Evolutionary conservation across 768 basidiomycete genomes (phyloP).

Genomic region (Phlebiopsis gigantea): DNA sequence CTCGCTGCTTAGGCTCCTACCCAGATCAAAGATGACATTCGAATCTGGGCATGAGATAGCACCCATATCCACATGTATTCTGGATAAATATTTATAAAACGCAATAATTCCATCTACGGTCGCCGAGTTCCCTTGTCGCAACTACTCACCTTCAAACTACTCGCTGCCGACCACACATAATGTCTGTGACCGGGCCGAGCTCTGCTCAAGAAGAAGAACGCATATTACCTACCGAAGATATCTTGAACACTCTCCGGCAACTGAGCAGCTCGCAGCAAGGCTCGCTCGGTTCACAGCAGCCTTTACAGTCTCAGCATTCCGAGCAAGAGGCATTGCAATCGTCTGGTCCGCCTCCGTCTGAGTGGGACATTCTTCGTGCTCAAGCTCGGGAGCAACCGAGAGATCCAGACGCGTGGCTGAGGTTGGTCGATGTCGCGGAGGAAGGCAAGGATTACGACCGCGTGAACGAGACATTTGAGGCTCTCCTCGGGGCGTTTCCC

Average conservation of each 20-base stretch:
- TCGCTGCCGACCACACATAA: background rate
- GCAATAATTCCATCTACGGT: no score
- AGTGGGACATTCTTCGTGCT: slow-evolving; percentile 60
- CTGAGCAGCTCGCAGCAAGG: slow-evolving; percentile 3
- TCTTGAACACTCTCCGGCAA: background rate
- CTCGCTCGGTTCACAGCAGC: background rate
- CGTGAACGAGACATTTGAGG: slow-evolving; percentile 79
- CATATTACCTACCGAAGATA: background rate
- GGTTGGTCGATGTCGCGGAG: slow-evolving; percentile 73
- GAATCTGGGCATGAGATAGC: background rate
- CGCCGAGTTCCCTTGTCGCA: no score
- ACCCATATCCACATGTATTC: background rate
- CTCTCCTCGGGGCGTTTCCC: slow-evolving; percentile 78
- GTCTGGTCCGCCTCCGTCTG: slow-evolving; percentile 38
- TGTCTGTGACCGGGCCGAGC: background rate
- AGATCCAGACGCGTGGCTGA: slow-evolving; percentile 76
- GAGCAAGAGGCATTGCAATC: background rate
- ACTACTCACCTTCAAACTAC: background rate
- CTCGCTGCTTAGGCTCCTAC: slow-evolving; percentile 10
- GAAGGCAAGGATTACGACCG: slow-evolving; percentile 70
- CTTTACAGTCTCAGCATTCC: background rate
- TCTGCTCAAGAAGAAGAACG: background rate
- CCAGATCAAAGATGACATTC: background rate
- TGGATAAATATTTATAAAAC: background rate
- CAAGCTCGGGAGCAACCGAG: slow-evolving; percentile 63